Evolutionary conservation across 2,329 filamentous ascomycete genomes (phyloP).

Genomic region (Paecilomyces formosus): DNA sequence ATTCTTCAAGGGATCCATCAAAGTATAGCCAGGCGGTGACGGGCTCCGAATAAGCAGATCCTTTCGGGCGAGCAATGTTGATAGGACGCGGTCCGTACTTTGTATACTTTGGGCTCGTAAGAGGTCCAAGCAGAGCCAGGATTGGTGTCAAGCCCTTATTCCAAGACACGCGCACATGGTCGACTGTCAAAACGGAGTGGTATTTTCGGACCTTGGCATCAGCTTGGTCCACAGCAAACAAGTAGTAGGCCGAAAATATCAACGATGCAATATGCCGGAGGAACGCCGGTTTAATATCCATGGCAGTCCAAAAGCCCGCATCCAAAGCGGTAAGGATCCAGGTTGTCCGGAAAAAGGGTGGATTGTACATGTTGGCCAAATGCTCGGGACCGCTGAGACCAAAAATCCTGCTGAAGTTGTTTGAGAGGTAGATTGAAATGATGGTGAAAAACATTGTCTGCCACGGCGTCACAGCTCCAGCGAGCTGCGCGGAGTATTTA

Average conservation of each 20-base stretch:
- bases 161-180: constrained; percentile 89
- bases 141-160: constrained; percentile 91
- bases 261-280: constrained; percentile 75
- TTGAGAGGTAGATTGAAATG: constrained; percentile 81
- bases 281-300: constrained; percentile 78
- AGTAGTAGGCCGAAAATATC: constrained; percentile 80
- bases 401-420: constrained; percentile 89
- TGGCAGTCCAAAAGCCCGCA: constrained; percentile 96
- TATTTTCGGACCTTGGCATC: constrained; percentile 96
- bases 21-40: constrained; percentile 89
- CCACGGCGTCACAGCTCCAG: constrained; percentile 69
- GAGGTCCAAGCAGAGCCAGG: constrained; percentile 60
- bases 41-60: constrained; percentile 76
- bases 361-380: constrained; percentile 85
- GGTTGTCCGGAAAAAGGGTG: constrained; percentile 89
- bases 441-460: constrained; percentile 81
- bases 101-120: constrained; percentile 72
- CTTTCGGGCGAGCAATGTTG: constrained; percentile 70
- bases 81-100: constrained; percentile 75
- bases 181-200: constrained; percentile 74
- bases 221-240: constrained; percentile 85
- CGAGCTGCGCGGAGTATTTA: constrained; percentile 60
- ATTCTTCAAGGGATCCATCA: constrained; percentile 71
- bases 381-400: constrained; percentile 90
- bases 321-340: constrained; percentile 97